Conservation (phyloP, 768 basidiomycete genomes). For the Tephrocybe sp. region DNA sequence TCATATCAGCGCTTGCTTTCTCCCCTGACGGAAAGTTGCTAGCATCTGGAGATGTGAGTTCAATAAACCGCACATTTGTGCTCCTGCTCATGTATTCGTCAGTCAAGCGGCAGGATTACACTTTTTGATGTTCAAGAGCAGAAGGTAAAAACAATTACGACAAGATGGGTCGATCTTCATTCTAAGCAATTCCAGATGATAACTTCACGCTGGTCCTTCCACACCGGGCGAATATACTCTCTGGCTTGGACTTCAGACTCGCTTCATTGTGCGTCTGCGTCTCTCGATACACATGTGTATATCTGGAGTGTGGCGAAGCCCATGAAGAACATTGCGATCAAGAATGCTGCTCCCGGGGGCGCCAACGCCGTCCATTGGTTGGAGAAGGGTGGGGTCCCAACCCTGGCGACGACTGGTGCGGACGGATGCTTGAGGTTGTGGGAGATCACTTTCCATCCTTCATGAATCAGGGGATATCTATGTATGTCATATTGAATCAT, state of each 20-base stretch:
- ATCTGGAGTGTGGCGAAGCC: constrained; percentile 77
- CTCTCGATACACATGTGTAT: constrained; percentile 91
- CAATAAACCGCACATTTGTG: neutral
- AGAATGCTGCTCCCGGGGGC: constrained; percentile 85
- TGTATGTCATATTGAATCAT: no score
- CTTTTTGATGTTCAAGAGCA: constrained; percentile 70
- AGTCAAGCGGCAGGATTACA: constrained; percentile 82
- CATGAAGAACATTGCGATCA: constrained; percentile 73
- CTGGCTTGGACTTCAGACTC: constrained; percentile 75
- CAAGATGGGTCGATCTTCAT: neutral
- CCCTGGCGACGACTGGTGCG: constrained; percentile 70
- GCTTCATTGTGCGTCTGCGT: constrained; percentile 79
- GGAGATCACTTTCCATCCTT: constrained; percentile 52
- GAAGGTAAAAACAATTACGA: constrained; percentile 39
- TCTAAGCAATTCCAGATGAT: constrained; percentile 42
- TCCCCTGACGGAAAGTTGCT: constrained; percentile 73
- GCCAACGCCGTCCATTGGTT: constrained; percentile 82
- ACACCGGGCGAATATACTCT: constrained; percentile 77
- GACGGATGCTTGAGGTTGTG: constrained; percentile 80
- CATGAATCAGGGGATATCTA: neutral
- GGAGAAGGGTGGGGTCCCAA: constrained; percentile 38
- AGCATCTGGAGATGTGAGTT: constrained; percentile 83
- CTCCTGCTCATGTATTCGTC: constrained; percentile 5
- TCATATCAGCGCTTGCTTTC: constrained; percentile 74
- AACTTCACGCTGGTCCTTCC: constrained; percentile 82